phyloP scores from a whole-genome alignment of 768 basidiomycete genomes.

The Hemileccinum rubropunctum region DNA sequence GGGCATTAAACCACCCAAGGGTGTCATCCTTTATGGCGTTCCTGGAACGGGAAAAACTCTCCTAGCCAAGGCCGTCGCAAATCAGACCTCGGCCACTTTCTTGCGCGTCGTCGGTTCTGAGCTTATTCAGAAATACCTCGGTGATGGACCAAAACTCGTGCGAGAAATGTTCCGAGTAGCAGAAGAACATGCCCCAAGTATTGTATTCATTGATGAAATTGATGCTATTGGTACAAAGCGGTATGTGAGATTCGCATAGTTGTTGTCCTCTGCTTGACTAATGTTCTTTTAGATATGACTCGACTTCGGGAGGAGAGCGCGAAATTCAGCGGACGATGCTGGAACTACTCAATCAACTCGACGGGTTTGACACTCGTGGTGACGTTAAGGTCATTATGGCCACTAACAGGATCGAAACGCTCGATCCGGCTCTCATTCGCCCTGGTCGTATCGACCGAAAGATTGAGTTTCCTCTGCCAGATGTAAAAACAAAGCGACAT shows the following conservation, averaged over 20 bases:
- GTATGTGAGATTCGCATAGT: conserved; percentile 38
- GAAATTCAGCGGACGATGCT: conserved; percentile 99
- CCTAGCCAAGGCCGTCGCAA: conserved; percentile 95
- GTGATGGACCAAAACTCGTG: conserved; percentile 97
- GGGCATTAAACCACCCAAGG: conserved; percentile 99
- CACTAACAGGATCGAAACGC: conserved; percentile 94
- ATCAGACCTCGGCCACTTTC: conserved; percentile 98
- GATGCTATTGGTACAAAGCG: conserved; percentile 98
- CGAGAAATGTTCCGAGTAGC: conserved; percentile 96
- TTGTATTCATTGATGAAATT: conserved; percentile 99
- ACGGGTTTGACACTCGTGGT: conserved; percentile 99
- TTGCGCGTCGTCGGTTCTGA: conserved; percentile 96
- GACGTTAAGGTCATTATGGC: conserved; percentile 99
- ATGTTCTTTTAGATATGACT: conserved; percentile 72
- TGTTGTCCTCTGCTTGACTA: conserved; percentile 4
- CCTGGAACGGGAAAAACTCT: conserved; percentile 99
- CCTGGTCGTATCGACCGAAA: conserved; percentile 99
- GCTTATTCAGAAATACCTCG: conserved; percentile 98
- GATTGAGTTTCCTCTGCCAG: conserved; percentile 97
- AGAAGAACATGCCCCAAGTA: conserved; percentile 97
- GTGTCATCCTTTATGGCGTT: conserved; percentile 97
- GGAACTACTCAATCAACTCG: conserved; percentile 96
- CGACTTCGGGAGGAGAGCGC: conserved; percentile 96
- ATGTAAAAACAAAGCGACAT: conserved; percentile 98
- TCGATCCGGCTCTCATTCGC: conserved; percentile 97